These are phyloP conservation scores for Handroanthus guayacan DNA, from an alignment of 257 asterid species.

Conservation along the genomic window DNA sequence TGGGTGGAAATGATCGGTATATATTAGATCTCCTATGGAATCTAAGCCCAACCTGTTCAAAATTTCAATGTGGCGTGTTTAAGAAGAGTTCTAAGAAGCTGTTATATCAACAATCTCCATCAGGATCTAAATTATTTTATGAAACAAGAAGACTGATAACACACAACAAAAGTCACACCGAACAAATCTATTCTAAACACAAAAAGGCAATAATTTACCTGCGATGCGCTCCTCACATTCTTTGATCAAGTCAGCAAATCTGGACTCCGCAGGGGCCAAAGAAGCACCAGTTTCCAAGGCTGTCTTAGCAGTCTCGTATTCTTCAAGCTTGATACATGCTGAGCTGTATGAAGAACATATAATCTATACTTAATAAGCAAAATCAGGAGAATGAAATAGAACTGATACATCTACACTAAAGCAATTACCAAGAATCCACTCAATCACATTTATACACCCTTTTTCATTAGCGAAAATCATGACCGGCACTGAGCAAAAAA, in stretches of 20 bases:
- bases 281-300: slow-evolving; percentile 81
- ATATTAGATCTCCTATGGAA: too few relatives aligned
- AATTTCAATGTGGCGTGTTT: too few relatives aligned
- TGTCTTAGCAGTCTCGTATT: slow-evolving; percentile 80
- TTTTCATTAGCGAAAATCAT: neutral
- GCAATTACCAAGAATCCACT: too few relatives aligned
- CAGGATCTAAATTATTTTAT: neutral
- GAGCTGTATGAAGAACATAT: slow-evolving; percentile 48
- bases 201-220: slow-evolving; percentile 48
- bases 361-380: neutral
- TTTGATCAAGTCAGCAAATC: slow-evolving; percentile 70
- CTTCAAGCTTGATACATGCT: slow-evolving; percentile 92
- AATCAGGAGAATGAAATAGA: slow-evolving; percentile 2
- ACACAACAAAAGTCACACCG: neutral
- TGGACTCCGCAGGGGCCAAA: slow-evolving; percentile 69
- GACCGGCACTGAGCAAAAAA: slow-evolving; percentile 3
- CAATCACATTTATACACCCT: neutral
- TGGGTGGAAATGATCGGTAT: too few relatives aligned
- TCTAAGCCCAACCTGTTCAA: too few relatives aligned
- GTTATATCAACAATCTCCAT: neutral
- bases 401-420: neutral
- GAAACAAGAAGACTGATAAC: neutral
- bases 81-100: neutral
- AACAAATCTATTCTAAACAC: slow-evolving; percentile 1
- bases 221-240: slow-evolving; percentile 74